phyloP scores from a whole-genome alignment of 2,329 filamentous ascomycete species.

The Thermochaetoides dissita region DNA sequence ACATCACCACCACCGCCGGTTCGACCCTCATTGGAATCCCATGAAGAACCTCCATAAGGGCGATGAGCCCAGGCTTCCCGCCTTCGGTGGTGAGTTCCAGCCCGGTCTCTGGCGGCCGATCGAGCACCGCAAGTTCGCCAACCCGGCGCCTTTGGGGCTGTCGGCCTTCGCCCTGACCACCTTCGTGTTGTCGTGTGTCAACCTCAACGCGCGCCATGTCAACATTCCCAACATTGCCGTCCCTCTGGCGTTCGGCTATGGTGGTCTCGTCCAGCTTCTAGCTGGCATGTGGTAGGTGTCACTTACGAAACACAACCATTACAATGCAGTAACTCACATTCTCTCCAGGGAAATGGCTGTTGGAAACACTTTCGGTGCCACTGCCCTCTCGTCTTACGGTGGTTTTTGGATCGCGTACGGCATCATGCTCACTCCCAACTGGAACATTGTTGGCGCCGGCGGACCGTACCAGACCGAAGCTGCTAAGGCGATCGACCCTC shows the following conservation, averaged over 20 bases:
- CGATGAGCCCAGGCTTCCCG: constrained; percentile 29
- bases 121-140: constrained; percentile 60
- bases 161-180: constrained; percentile 71
- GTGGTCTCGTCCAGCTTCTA: constrained; percentile 63
- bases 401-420: constrained; percentile 72
- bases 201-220: constrained; percentile 51
- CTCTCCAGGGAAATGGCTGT: constrained; percentile 62
- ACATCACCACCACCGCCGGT: constrained; percentile 16
- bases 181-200: constrained; percentile 63
- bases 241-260: constrained; percentile 58
- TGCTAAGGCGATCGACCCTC: constrained; percentile 20
- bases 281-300: constrained; percentile 70
- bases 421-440: constrained; percentile 56
- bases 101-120: constrained; percentile 51
- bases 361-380: constrained; percentile 79
- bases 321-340: constrained; percentile 1
- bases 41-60: constrained; percentile 23
- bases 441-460: constrained; percentile 37
- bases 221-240: constrained; percentile 51
- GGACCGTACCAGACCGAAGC: constrained; percentile 27
- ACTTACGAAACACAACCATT: neutral
- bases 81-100: constrained; percentile 62
- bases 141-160: constrained; percentile 65
- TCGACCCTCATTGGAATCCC: constrained; percentile 24
- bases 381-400: constrained; percentile 66